Evolutionary conservation across 169 alveolate species (phyloP), one percentile per base, ranked within the genome.

Genomic region (Toxoplasma gondii): DNA sequence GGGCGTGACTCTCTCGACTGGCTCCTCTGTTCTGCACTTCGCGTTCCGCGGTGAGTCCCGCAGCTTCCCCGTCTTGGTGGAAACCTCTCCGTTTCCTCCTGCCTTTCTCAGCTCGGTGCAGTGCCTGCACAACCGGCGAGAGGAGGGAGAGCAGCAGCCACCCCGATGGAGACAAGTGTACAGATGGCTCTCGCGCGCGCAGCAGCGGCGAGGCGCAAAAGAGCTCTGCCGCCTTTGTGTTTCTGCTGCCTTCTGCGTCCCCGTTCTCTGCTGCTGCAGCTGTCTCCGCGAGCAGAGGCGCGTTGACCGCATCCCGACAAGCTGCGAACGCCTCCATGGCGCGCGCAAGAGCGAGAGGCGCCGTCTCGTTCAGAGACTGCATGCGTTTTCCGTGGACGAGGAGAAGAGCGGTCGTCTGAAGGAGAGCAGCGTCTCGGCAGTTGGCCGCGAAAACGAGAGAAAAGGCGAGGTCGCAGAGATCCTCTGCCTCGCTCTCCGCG

Each of bases 151-250:
- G 64, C 12, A 12, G n/a, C n/a, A 82, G 90, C n/a, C 4, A 67
- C 17, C 69, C 34, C 27, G 67, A 43, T 2, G 90, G 36, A 17
- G 53, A 67, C 53, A 5, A 29, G 64, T 29, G 39, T 19, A 9
- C 67, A 43, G 17, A 1, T 67, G 69, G 54, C 24, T 22, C 90
- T 12, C 24, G 0, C 17, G 90, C 90, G 7, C 90, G 90, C 38
- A 82, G 67, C 69, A 82, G 53, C 9, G 90, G 90, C 53, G 90
- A 78, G 39, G 86, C 45, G 90, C 67, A 82, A 27, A 82, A 43
- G 41, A 82, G 90, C 39, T 82, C 69, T 1, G 53, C 2, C 54
- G 53, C 67, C 34, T 44, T 5, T 69, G 34, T 4, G 10, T 27
- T 64, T 64, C n/a, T 9, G 39, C 86, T 4, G 39, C 86, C 27